phyloP scores from a whole-genome alignment of 768 basidiomycete genomes.

The Hysterangium stoloniferum region DNA sequence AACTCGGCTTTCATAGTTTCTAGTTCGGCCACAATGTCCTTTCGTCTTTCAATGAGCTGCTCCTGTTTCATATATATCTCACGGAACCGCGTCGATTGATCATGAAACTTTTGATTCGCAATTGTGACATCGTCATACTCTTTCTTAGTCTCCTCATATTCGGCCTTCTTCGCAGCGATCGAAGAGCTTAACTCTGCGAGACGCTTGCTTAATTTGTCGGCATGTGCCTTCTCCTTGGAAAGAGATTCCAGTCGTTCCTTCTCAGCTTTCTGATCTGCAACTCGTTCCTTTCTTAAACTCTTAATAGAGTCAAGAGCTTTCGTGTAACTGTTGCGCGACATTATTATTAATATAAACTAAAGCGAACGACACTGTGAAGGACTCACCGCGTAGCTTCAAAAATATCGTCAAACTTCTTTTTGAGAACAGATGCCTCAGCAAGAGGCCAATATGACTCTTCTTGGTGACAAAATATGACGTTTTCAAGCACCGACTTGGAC shows the following conservation, averaged over 20 bases:
- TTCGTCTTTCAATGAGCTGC: constrained; percentile 51
- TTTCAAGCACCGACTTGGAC: constrained; percentile 96
- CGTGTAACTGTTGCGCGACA: constrained; percentile 70
- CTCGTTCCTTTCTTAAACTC: constrained; percentile 78
- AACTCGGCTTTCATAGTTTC: constrained; percentile 55
- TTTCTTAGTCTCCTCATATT: constrained; percentile 63
- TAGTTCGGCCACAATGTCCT: constrained; percentile 54
- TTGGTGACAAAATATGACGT: constrained; percentile 99
- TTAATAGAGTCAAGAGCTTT: constrained; percentile 95
- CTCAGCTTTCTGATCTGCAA: constrained; percentile 87
- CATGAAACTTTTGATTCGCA: constrained; percentile 73
- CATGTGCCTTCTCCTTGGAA: constrained; percentile 72
- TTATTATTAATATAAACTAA: background rate
- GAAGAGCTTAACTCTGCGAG: constrained; percentile 50
- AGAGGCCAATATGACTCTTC: constrained; percentile 99
- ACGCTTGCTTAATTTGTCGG: constrained; percentile 72
- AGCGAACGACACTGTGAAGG: background rate
- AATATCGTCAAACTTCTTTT: constrained; percentile 99
- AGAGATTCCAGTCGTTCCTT: constrained; percentile 77
- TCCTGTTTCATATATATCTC: constrained; percentile 73
- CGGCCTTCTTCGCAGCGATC: constrained; percentile 64
- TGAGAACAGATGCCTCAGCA: constrained; percentile 79
- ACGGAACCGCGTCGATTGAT: constrained; percentile 76
- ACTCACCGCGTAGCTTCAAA: constrained; percentile 92
- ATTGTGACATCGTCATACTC: constrained; percentile 56